Evolutionary conservation across 805 yeast genomes (phyloP), one percentile per base, ranked within the genome.

Genomic region (Nakazawaea ishiwadae): DNA sequence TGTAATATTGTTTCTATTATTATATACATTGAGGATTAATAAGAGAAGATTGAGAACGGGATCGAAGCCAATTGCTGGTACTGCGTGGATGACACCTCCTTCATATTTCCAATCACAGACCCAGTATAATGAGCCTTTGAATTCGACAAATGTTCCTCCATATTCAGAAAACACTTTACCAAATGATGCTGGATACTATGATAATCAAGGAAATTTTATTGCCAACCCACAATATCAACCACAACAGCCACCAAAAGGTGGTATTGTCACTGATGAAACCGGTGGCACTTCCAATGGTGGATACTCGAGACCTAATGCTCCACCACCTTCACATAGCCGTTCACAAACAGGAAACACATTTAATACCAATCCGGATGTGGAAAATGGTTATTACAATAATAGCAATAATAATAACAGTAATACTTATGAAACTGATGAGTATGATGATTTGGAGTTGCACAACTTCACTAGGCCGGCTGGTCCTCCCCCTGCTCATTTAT

Each of bases 1-100:
- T 0, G 68, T 72, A 1, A 46, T 80, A 4, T 31, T 77, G 2
- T 43, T 74, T 2, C 63, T 79, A 3, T 48, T 81, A 3, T 21
- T 73, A 0, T 71, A 71, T 35, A 79, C 84, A 0, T 58, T 82
- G 19, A 52, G 75, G 28, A 64, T 76, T 11, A 84, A 84, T 52
- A 72, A 65, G 35, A 68, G 67, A 42, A 68, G 95, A 57, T 48
- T 63, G 8, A 59, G 53, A 32, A 52, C 54, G 18, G 82, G 82
- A 75, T 77, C 32, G 62, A 66, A 47, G 20, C 95, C 96, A 0
- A 66, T 86, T 1, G 65, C 75, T 45, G 91, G 91, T 8, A 84
- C 93, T 1, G 75, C 84, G 9, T 84, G 95, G 95, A 77, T 88
- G 66, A 83, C 93, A 0, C 96, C 96, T 5, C 95, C 95, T 0